phyloP scores from a whole-genome alignment of 192 early-diverging fungal genomes.

The Globomyces pollinis-pini region DNA sequence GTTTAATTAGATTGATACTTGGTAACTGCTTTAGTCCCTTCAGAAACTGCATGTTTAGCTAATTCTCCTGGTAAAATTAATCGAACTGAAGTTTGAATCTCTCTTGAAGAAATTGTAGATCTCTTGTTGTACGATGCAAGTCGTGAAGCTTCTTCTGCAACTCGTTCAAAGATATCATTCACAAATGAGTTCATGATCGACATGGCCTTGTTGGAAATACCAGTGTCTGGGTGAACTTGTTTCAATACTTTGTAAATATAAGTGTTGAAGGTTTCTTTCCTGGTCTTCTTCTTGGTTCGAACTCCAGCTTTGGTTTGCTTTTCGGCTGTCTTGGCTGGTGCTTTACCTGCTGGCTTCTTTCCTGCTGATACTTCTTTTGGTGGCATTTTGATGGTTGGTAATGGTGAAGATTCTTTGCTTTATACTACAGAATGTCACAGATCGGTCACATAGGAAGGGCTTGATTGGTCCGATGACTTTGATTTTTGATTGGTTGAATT shows the following conservation, averaged over 20 bases:
- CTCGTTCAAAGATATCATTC: slow-evolving; percentile 95
- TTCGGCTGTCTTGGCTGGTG: slow-evolving; percentile 66
- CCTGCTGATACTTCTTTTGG: slow-evolving; percentile 35
- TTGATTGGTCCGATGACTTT: no score
- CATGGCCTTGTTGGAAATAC: slow-evolving; percentile 98
- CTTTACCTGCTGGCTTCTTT: slow-evolving; percentile 45
- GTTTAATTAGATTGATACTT: slow-evolving; percentile 83
- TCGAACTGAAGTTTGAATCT: slow-evolving; percentile 80
- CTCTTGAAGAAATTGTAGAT: slow-evolving; percentile 90
- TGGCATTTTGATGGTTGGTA: slow-evolving; percentile 29
- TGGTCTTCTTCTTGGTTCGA: slow-evolving; percentile 54
- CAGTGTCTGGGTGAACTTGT: slow-evolving; percentile 94
- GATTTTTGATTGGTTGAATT: no score
- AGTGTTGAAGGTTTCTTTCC: slow-evolving; percentile 86
- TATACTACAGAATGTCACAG: no score
- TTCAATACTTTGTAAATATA: slow-evolving; percentile 98
- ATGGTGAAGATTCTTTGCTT: no score
- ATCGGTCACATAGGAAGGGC: no score
- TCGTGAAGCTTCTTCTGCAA: slow-evolving; percentile 60
- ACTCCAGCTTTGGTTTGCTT: slow-evolving; percentile 54
- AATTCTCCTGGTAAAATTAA: slow-evolving; percentile 86
- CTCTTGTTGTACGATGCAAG: slow-evolving; percentile 91
- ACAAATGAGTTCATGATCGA: slow-evolving; percentile 94
- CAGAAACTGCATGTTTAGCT: slow-evolving; percentile 94
- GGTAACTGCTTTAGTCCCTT: slow-evolving; percentile 97